These are phyloP conservation scores for Mycosarcoma maydis DNA, from an alignment of 1,284 basidiomycete genomes.

Conservation along the genomic window DNA sequence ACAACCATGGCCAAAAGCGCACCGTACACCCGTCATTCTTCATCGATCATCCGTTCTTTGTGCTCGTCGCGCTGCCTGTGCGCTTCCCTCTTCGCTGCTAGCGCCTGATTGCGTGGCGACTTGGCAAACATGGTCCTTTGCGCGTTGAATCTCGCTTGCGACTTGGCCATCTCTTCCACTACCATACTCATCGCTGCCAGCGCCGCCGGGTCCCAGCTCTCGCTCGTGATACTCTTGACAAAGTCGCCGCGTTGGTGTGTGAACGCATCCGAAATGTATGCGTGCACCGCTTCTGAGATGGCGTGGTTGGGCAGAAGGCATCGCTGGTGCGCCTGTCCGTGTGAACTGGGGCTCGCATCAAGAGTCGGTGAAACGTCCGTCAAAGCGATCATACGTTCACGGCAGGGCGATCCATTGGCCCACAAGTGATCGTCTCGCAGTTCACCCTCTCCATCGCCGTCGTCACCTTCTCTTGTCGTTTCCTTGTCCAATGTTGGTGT, in stretches of 20 bases:
- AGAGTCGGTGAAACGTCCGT: no score
- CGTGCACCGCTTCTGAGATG: slow-evolving; percentile 10
- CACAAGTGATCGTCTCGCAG: slow-evolving; percentile 7
- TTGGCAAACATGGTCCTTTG: slow-evolving; percentile 34
- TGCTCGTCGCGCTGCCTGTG: neutral
- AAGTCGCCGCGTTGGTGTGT: slow-evolving; percentile 6
- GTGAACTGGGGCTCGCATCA: no score
- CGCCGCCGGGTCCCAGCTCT: slow-evolving; percentile 22
- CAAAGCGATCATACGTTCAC: no score
- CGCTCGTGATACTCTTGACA: neutral
- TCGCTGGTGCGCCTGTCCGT: no score
- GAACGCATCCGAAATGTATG: slow-evolving; percentile 1
- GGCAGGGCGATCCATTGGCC: slow-evolving; percentile 1
- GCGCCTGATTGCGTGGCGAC: slow-evolving; percentile 14
- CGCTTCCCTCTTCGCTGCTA: slow-evolving; percentile 8
- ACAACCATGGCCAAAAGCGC: no score
- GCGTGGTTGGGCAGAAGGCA: neutral
- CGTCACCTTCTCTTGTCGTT: neutral
- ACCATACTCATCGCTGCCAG: slow-evolving; percentile 25
- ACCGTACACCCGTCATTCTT: no score
- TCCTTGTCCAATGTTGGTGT: neutral
- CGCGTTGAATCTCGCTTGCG: slow-evolving; percentile 28
- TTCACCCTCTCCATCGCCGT: neutral
- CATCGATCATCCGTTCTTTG: neutral
- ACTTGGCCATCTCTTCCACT: slow-evolving; percentile 25